Conservation (phyloP, 768 basidiomycete species). For the Rubroboletus satanas region DNA sequence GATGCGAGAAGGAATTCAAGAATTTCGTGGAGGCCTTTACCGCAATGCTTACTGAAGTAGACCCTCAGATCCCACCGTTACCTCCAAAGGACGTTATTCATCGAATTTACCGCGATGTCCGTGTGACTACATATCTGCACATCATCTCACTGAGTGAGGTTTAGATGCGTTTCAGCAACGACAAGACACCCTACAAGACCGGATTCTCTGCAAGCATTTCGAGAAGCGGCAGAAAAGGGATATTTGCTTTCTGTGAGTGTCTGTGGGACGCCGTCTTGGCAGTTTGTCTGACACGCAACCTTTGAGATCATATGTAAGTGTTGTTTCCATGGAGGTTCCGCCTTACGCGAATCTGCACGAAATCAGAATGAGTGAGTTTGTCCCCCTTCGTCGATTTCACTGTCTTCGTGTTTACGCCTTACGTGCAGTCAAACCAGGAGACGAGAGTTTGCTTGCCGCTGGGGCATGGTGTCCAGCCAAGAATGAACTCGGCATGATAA, state of each 20-base stretch:
- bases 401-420: slow-evolving; percentile 3
- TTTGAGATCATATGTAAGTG: slow-evolving; percentile 24
- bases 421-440: slow-evolving; percentile 57
- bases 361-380: slow-evolving; percentile 22
- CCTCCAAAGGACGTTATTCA: slow-evolving; percentile 92
- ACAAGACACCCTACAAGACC: slow-evolving; percentile 94
- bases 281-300: slow-evolving; percentile 5
- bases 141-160: slow-evolving; percentile 2
- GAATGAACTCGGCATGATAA: slow-evolving; percentile 72
- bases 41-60: slow-evolving; percentile 61
- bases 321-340: not conserved
- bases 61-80: slow-evolving; percentile 79
- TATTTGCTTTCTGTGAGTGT: slow-evolving; percentile 78
- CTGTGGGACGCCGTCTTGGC: not conserved
- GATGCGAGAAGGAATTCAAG: slow-evolving; percentile 87
- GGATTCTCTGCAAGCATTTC: slow-evolving; percentile 81
- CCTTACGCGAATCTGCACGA: not conserved
- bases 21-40: slow-evolving; percentile 75
- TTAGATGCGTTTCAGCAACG: slow-evolving; percentile 85
- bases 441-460: slow-evolving; percentile 69
- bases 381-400: not conserved
- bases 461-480: slow-evolving; percentile 78
- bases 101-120: slow-evolving; percentile 87
- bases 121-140: not conserved
- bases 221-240: slow-evolving; percentile 84